phyloP scores from a whole-genome alignment of 2,329 filamentous ascomycete genomes.

The Epichloe sylvatica region DNA sequence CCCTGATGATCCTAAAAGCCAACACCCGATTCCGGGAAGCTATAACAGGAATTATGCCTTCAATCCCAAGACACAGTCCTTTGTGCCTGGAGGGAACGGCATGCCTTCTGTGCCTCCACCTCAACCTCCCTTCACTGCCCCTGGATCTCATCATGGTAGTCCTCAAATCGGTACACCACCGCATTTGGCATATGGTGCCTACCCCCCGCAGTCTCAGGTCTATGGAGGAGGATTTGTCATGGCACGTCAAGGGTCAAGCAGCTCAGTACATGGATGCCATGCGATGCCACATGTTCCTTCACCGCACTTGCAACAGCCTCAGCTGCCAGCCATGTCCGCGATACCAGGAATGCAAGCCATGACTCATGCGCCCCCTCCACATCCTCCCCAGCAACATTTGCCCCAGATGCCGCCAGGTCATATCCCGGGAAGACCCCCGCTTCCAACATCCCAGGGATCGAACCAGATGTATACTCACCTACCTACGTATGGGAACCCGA shows the following conservation, averaged over 20 bases:
- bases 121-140: conserved; percentile 33
- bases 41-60: conserved; percentile 68
- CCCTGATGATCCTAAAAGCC: conserved; percentile 57
- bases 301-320: conserved; percentile 13
- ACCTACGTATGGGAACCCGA: conserved; percentile 44
- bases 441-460: conserved; percentile 27
- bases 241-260: conserved; percentile 42
- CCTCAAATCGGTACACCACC: conserved; percentile 39
- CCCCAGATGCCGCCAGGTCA: conserved; percentile 28
- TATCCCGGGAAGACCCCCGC: conserved; percentile 34
- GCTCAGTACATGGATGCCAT: conserved; percentile 38
- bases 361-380: conserved; percentile 23
- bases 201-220: conserved; percentile 34
- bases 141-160: conserved; percentile 37
- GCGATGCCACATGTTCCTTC: conserved; percentile 25
- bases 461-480: conserved; percentile 37
- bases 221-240: conserved; percentile 39
- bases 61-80: conserved; percentile 88
- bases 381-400: conserved; percentile 17
- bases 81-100: conserved; percentile 51
- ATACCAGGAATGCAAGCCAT: conserved; percentile 16
- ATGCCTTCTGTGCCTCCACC: conserved; percentile 35
- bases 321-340: conserved; percentile 7
- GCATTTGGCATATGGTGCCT: conserved; percentile 35
- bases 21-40: conserved; percentile 74